Base-by-base conservation (phyloP, 345 rosid species). In the Brassica incana region DNA sequence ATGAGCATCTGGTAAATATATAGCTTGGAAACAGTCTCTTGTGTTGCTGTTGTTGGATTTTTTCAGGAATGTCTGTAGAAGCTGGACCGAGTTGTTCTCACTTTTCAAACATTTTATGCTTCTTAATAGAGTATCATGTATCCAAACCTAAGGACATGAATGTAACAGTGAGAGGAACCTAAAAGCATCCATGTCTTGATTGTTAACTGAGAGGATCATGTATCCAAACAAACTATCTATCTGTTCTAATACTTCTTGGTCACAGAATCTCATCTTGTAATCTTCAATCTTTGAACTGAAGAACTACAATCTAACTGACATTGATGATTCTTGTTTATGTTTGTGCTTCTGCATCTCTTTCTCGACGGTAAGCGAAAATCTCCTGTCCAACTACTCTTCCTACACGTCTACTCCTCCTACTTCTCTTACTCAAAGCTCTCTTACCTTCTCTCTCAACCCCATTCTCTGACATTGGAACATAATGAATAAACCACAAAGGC, bases 401-500 rank as follows among this genome's bases (percentile, higher is more conserved):
- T 0, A 89, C 76, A 77, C 90, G 84, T 82, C 93, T 87, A 45
- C 72, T 86, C 82, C 74, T 94, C 68, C 92, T 74, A 36, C 80
- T 83, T 84, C 85, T 84, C 77, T 84, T 90, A 81, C 88, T 90
- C 76, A 45, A 4, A 56, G 69, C 87, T 79, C 80, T 81, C 78
- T 67, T 88, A 18, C 67, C 83, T 76, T 87, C 89, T 86, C 86
- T 89, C 83, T 84, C 85, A 61, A 73, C 30, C 29, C 65, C 62
- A 36, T 81, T 54, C 62, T 82, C 85, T 3, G 86, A 86, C 72
- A 79, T 71, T 16, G 98, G 91, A 20, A 92, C 76, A 58, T 71
- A 56, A 35, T 82, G 81, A 68, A 94, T 86, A 86, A 88, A 89
- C 48, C 75, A 83, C 67, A 94, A 66, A 71, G 98, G 97, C 61